Conservation (phyloP, 176 grass and related monocot species). For the Tillandsia leiboldiana region DNA sequence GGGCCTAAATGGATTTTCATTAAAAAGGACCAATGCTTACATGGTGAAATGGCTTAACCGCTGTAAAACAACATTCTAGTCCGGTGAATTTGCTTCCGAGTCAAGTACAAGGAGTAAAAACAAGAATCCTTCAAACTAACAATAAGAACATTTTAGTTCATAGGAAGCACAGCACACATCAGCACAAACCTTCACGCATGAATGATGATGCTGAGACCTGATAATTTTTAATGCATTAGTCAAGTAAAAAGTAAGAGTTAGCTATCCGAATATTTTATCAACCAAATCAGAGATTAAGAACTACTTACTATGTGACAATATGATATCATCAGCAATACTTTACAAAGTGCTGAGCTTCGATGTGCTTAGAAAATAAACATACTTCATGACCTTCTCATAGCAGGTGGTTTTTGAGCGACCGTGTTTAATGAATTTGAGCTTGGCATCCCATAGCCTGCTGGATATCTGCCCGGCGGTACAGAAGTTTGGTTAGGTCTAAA, state of each 20-base stretch:
- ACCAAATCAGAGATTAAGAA: not conserved
- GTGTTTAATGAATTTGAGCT: not conserved
- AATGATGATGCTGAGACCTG: not conserved
- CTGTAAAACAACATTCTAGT: not conserved
- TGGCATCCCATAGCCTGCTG: constrained; percentile 17
- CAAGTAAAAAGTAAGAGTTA: not conserved
- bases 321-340: not conserved
- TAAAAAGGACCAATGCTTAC: not conserved
- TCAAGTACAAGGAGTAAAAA: not conserved
- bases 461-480: constrained; percentile 24
- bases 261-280: not conserved
- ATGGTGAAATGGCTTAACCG: not conserved
- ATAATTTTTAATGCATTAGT: not conserved
- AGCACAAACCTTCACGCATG: not conserved
- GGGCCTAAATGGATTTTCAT: not conserved
- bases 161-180: not conserved
- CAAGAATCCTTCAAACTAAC: not conserved
- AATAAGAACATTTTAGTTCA: not conserved
- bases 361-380: not conserved
- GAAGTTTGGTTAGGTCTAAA: constrained; percentile 19
- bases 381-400: constrained; percentile 10
- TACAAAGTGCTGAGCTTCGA: not conserved
- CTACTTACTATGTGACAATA: not conserved
- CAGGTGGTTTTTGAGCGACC: constrained; percentile 3
- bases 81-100: not conserved